Base-by-base conservation (phyloP, 179 eudicot genomes). In the Camellia oleifera region DNA sequence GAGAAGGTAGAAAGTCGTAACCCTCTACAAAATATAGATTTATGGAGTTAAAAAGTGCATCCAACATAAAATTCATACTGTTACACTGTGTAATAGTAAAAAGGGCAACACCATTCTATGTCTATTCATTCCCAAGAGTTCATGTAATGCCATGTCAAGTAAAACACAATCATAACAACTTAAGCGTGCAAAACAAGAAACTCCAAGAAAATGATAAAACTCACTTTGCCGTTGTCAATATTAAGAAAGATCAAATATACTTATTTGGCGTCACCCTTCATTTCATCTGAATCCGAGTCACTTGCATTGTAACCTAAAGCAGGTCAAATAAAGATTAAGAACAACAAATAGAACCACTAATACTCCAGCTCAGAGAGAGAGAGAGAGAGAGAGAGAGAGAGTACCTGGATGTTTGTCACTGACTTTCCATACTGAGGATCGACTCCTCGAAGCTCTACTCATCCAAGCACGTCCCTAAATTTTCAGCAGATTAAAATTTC, bases 261-360 rank as follows among this genome's bases (percentile, higher is more conserved):
- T 74, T 78, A 81, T 79, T 86, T 80, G 79, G 54, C 79, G n/a
- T 79, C 88, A 69, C 40, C 79, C 71, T 81, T 80, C 53, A 65
- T 66, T 46, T 85, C 87, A 78, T 89, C 89, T 18, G 90, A 83
- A 85, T 89, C 88, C 0, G 92, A 89, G 69, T 89, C 92, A 82
- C 92, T 87, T 54, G 84, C 92, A 84, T 87, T 87, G 75, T 89
- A 87, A 74, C 92, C 90, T 87, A 81, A 58, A 75, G 58, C 40
- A 54, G 58, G 46, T 5, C 15, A 79, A 65, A 72, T 61, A 40
- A 81, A 72, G 48, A 52, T 11, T 40, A 78, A 6, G 15, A 42
- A 45, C 63, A 62, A 9, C 11, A 79, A 9, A 48, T 3, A 14
- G 23, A 71, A 46, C 32, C 26, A 42, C 20, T 79, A 7, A 50